phyloP scores from a whole-genome alignment of 169 alveolate species.

The Babesia sp. region DNA sequence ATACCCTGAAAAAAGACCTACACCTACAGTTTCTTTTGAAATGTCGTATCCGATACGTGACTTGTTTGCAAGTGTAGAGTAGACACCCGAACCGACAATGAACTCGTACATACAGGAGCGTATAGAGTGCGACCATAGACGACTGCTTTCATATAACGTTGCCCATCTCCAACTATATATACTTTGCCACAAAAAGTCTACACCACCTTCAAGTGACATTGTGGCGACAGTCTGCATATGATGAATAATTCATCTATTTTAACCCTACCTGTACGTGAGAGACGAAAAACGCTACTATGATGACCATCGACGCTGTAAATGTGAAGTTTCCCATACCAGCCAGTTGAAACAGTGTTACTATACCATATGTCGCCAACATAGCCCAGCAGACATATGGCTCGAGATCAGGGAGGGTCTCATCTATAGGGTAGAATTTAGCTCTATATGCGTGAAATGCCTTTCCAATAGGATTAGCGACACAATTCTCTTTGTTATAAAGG shows the following conservation, averaged over 20 bases:
- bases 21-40: constrained; percentile 61
- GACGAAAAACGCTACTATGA: constrained; percentile 64
- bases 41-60: constrained; percentile 67
- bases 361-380: constrained; percentile 36
- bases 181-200: constrained; percentile 33
- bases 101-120: constrained; percentile 73
- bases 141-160: constrained; percentile 57
- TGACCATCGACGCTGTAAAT: constrained; percentile 67
- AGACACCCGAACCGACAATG: constrained; percentile 74
- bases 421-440: constrained; percentile 23
- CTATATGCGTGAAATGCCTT: constrained; percentile 47
- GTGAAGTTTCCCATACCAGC: constrained; percentile 73
- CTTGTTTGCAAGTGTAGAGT: constrained; percentile 72
- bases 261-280: constrained; percentile 67
- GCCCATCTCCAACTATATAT: constrained; percentile 54
- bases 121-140: constrained; percentile 76
- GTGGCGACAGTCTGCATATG: constrained; percentile 11
- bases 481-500: constrained; percentile 37
- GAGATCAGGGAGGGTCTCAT: background rate
- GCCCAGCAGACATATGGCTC: constrained; percentile 44
- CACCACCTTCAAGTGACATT: constrained; percentile 54
- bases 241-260: background rate
- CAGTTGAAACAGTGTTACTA: constrained; percentile 60
- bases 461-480: constrained; percentile 46
- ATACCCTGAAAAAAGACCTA: constrained; percentile 56